A percentile compares a stretch with the other conserved stretches of the same genome.
Evolutionary conservation across 257 asterid genomes (phyloP).

Genomic region (Leptodermis oblonga): DNA sequence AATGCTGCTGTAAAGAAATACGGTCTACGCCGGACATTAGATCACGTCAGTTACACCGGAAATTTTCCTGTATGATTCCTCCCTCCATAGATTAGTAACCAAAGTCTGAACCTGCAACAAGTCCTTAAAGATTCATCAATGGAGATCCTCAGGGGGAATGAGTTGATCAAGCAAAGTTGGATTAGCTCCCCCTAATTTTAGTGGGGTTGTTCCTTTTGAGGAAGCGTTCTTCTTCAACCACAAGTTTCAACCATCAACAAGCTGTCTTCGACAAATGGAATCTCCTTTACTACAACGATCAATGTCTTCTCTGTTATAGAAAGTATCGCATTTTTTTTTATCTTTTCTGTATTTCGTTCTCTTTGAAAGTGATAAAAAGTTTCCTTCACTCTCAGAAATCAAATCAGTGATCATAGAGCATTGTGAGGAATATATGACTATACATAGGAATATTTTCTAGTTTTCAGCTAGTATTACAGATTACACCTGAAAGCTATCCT

Average conservation of each 20-base stretch:
- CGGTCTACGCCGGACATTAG: constrained; percentile 72
- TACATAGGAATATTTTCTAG: constrained; percentile 13
- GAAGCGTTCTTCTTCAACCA: neutral
- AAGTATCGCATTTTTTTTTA: neutral
- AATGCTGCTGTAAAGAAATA: constrained; percentile 74
- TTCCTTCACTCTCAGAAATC: neutral
- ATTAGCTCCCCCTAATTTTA: constrained; percentile 32
- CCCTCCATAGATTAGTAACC: no score
- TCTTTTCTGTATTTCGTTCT: neutral
- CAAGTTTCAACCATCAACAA: neutral
- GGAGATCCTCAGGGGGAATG: constrained; percentile 32
- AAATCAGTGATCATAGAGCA: neutral
- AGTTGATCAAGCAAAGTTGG: constrained; percentile 31
- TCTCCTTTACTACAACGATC: neutral
- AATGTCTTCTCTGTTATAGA: neutral
- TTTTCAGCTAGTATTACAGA: neutral
- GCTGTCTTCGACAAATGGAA: neutral
- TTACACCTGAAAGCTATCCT: neutral
- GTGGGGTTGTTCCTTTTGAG: constrained; percentile 12
- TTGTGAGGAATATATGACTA: neutral
- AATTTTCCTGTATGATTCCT: constrained; percentile 46
- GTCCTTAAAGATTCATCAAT: neutral
- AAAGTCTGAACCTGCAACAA: no score
- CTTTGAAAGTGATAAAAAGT: neutral
- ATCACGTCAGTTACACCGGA: constrained; percentile 64